phyloP scores from a whole-genome alignment of 1,139 yeast species.

The Hemisphaericaspora xylofermentans region DNA sequence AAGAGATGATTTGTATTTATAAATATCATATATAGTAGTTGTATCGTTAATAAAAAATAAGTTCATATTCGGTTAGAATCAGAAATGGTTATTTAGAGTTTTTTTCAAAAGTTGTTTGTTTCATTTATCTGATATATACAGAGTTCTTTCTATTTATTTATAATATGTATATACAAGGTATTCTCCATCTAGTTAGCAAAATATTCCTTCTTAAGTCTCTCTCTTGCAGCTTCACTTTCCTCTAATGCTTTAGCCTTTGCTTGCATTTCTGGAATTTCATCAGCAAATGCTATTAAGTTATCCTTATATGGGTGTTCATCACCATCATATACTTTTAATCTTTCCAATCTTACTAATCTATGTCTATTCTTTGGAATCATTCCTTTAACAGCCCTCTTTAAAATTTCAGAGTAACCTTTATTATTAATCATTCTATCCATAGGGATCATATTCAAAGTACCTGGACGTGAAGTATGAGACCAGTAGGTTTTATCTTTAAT shows the following conservation, averaged over 20 bases:
- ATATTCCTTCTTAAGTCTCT: conserved; percentile 37
- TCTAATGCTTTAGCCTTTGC: conserved; percentile 41
- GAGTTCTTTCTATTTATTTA: background rate
- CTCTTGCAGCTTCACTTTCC: conserved; percentile 32
- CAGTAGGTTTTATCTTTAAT: conserved; percentile 82
- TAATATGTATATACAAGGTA: conserved; percentile 13
- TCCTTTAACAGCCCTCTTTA: conserved; percentile 85
- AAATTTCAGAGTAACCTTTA: conserved; percentile 81
- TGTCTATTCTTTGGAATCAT: conserved; percentile 93
- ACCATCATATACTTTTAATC: conserved; percentile 86
- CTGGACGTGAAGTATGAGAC: conserved; percentile 89
- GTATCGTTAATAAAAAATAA: too few relatives aligned
- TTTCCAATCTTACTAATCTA: conserved; percentile 74
- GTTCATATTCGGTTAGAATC: too few relatives aligned
- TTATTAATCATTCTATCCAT: conserved; percentile 77
- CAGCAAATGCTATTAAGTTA: conserved; percentile 84
- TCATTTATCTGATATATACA: conserved; percentile 1
- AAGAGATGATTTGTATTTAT: conserved; percentile 3
- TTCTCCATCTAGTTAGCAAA: conserved; percentile 22
- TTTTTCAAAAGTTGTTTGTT: background rate
- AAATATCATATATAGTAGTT: too few relatives aligned
- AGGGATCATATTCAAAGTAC: conserved; percentile 78
- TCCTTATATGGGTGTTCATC: conserved; percentile 82
- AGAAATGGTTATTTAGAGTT: too few relatives aligned
- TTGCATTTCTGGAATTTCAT: conserved; percentile 60